phyloP scores from a whole-genome alignment of 768 basidiomycete species.

The Asterophora lycoperdoides region DNA sequence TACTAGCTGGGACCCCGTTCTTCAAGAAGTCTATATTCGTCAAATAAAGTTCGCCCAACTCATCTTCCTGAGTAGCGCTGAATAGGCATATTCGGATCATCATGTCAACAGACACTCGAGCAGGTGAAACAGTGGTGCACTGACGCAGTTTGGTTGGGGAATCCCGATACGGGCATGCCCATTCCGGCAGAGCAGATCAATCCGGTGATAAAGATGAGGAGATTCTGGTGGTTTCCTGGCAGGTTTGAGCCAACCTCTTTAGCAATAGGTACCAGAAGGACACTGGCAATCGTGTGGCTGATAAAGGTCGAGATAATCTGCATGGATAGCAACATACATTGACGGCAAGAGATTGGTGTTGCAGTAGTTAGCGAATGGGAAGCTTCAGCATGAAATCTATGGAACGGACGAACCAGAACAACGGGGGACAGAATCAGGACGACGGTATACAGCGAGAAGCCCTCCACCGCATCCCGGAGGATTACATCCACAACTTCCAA shows the following conservation, averaged over 20 bases:
- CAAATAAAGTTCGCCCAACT: conserved; percentile 86
- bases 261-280: conserved; percentile 96
- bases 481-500: conserved; percentile 69
- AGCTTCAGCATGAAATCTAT: conserved; percentile 5
- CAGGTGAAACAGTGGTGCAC: conserved; percentile 26
- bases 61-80: conserved; percentile 91
- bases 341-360: not conserved
- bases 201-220: conserved; percentile 91
- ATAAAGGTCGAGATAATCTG: conserved; percentile 92
- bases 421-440: conserved; percentile 65
- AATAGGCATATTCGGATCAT: conserved; percentile 1
- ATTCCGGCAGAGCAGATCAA: conserved; percentile 94
- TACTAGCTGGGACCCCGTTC: conserved; percentile 91
- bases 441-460: conserved; percentile 61
- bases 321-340: not conserved
- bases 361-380: not conserved
- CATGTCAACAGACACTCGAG: no score
- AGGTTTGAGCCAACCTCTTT: conserved; percentile 82
- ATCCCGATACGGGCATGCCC: conserved; percentile 99
- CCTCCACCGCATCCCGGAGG: conserved; percentile 58
- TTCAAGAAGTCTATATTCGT: conserved; percentile 85
- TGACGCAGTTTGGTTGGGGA: conserved; percentile 96
- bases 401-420: conserved; percentile 53
- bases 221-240: conserved; percentile 61
- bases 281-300: conserved; percentile 95